Evolutionary conservation across 2,329 filamentous ascomycete genomes (phyloP), one percentile per base, ranked within the genome.

Genomic region (Chaetomiaceae sp.): DNA sequence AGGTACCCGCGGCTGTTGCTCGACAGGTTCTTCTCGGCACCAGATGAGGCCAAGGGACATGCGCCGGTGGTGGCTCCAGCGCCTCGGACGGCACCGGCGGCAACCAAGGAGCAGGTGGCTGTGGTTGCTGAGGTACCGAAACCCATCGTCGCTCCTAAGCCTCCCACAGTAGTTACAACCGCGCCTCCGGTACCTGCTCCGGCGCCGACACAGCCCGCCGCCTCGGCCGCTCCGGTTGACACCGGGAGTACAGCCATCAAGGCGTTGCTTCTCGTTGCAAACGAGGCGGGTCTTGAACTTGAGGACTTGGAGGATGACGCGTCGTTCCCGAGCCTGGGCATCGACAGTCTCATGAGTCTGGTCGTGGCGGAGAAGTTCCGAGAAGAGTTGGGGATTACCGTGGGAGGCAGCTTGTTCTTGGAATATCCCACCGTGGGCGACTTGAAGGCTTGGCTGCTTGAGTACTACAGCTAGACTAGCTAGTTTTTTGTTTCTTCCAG

Each of bases 311-410:
- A 55, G 1, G 65, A 69, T 40, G 68, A 66, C 2, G 61, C 62
- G 10, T 57, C 57, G 43, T 68, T 73, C 30, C 72, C 74, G n/a
- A 73, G 74, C 1, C 65, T 81, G 7, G 79, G 78, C 2, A 77
- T 81, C 68, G 78, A 81, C 61, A 79, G 75, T 2, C 69, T 81
- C 13, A 77, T 81, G 70, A 75, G 73, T 33, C 62, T 82, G 30
- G 74, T 75, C 2, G 78, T 82, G 43, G 68, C 78, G 1, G 75
- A 76, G 21, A 73, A 73, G 4, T 68, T 81, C 21, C 73, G 75
- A n/a, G 77, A 80, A 58, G 73, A 76, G 61, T 74, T 77, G 0
- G 74, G 73, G 6, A 63, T 78, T 7, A 68, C 73, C 43, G 71
- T 81, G 44, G 53, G 42, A 4, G 61, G 60, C 6, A 59, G 58